Base-by-base conservation (phyloP, 768 basidiomycete genomes). In the Lactarius tabidus region DNA sequence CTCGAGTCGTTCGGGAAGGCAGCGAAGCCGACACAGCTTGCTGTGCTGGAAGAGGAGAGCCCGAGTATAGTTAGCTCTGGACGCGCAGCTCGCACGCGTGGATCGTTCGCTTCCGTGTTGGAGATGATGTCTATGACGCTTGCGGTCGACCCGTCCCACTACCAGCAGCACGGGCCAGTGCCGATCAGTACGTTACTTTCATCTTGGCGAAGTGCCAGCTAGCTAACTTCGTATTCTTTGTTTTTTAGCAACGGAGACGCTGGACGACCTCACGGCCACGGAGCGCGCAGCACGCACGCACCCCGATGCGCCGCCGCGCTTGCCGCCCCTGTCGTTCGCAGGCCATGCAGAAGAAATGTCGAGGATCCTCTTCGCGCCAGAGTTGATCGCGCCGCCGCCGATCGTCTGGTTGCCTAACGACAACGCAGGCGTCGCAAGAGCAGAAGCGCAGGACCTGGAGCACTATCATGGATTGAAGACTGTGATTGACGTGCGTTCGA, bases 371-470 rank as follows among this genome's bases (percentile, higher is more conserved):
- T 94, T 93, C 72, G 89, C 91, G 5, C 89, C 91, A 1, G 91
- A 91, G 74, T 80, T 93, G 45, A 82, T 90, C 67, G 89, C 89
- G 15, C 89, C 90, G 20, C 78, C 82, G 23, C 91, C 90, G 1
- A 85, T 89, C 65, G 89, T 94, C 58, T 93, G 91, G 91, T 79
- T 93, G n/a, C 89, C 89, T 1, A 87, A 89, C 73, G 91, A 92
- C 73, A 80, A 81, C 14, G 85, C 86, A 18, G 88, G 88, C 28
- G 85, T 91, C 18, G 89, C 87, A 9, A 80, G 83, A 43, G 84
- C 87, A 6, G 91, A 93, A 74, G 90, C 90, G 33, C 79, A 82
- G 56, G 91, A 94, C 74, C 77, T 93, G 70, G 82, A 86, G 72
- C 85, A 83, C 70, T 90, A 89, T 72, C 90, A 93, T 70, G 80